Conservation (phyloP, 495 filamentous ascomycete species). For the Aspergillus egyptiacus region DNA sequence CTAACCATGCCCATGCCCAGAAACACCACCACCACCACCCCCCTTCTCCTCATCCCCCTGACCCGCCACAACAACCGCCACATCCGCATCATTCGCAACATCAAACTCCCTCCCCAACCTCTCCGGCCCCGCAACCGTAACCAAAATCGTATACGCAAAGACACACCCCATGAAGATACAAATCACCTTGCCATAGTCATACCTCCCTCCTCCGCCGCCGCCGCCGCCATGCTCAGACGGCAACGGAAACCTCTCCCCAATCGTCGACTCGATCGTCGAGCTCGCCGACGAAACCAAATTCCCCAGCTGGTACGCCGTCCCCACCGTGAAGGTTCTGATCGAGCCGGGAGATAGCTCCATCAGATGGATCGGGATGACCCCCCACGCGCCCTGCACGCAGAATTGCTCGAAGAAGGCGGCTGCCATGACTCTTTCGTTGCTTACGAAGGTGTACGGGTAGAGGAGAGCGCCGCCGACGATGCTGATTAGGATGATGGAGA, state of each 20-base stretch:
- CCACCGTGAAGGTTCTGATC: constrained; percentile 80
- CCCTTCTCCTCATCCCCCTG: constrained; percentile 21
- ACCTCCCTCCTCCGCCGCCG: constrained; percentile 48
- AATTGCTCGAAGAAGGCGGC: constrained; percentile 91
- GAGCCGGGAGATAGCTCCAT: constrained; percentile 80
- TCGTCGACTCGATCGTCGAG: constrained; percentile 77
- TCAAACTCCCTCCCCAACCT: constrained; percentile 60
- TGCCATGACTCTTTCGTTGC: constrained; percentile 57
- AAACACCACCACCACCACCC: no score
- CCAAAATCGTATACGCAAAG: constrained; percentile 71
- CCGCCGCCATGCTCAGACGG: no score
- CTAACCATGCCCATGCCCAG: background rate
- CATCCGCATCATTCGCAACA: constrained; percentile 59
- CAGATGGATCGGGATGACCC: constrained; percentile 76
- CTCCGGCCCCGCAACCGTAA: constrained; percentile 76
- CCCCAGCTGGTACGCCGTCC: constrained; percentile 78
- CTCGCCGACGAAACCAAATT: constrained; percentile 76
- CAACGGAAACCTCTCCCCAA: constrained; percentile 76
- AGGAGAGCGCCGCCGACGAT: constrained; percentile 72
- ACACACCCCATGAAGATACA: constrained; percentile 92
- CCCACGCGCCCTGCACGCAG: constrained; percentile 83
- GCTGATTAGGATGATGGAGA: constrained; percentile 72
- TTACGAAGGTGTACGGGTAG: constrained; percentile 76
- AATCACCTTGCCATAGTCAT: constrained; percentile 84
- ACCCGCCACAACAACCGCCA: constrained; percentile 42